Conservation (phyloP, 805 yeast genomes). For the Metschnikowia gelsemii region DNA sequence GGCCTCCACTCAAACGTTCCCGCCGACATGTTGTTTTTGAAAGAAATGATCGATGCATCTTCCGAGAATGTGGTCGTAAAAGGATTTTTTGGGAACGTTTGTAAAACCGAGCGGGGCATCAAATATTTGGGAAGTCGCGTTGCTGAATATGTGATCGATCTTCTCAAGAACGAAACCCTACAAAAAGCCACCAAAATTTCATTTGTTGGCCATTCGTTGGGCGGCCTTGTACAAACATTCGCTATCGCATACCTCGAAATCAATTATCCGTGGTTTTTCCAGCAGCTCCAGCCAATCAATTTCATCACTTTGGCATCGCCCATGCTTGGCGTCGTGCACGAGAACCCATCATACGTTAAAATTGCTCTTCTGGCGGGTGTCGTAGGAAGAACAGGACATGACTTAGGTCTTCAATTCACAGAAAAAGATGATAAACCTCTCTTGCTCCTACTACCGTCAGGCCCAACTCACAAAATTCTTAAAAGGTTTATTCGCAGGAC, state of each 20-base stretch:
- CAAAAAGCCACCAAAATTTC: slow-evolving; percentile 61
- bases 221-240: slow-evolving; percentile 89
- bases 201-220: slow-evolving; percentile 89
- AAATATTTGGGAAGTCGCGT: slow-evolving; percentile 79
- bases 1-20: slow-evolving; percentile 89
- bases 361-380: slow-evolving; percentile 83
- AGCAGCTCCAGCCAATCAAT: slow-evolving; percentile 65
- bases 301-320: slow-evolving; percentile 88
- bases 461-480: slow-evolving; percentile 66
- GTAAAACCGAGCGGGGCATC: slow-evolving; percentile 87
- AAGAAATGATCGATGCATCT: slow-evolving; percentile 68
- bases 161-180: slow-evolving; percentile 44
- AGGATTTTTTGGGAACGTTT: slow-evolving; percentile 80
- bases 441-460: slow-evolving; percentile 70
- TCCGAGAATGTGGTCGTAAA: slow-evolving; percentile 73
- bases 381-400: slow-evolving; percentile 92
- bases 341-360: slow-evolving; percentile 83
- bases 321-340: slow-evolving; percentile 80
- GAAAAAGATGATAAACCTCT: slow-evolving; percentile 57
- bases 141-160: slow-evolving; percentile 67
- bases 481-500: slow-evolving; percentile 69
- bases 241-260: slow-evolving; percentile 77
- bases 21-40: slow-evolving; percentile 85
- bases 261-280: slow-evolving; percentile 70
- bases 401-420: slow-evolving; percentile 61